phyloP scores from a whole-genome alignment of 108 stramenopile genomes.

The Epithemia pelagica region DNA sequence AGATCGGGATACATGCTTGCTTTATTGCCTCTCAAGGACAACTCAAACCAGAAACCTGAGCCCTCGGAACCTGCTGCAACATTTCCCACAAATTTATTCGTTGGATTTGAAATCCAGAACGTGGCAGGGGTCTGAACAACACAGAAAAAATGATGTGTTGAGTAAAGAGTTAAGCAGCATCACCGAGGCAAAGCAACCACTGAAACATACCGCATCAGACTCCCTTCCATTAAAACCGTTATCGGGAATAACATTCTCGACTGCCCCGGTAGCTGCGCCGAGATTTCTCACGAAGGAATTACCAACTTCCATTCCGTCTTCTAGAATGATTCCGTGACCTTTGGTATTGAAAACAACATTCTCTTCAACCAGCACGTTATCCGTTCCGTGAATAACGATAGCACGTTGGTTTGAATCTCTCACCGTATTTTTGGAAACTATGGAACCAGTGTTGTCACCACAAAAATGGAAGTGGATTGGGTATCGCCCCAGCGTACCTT shows the following conservation, averaged over 20 bases:
- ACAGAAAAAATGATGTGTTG: not conserved
- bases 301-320: constrained; percentile 19
- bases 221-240: not conserved
- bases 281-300: constrained; percentile 13
- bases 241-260: constrained; percentile 1
- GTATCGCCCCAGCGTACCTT: constrained; percentile 32
- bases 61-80: constrained; percentile 25
- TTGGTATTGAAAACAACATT: constrained; percentile 24
- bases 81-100: constrained; percentile 26
- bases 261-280: not conserved
- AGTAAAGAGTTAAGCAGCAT: not conserved
- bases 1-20: not conserved
- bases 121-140: constrained; percentile 1
- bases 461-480: constrained; percentile 36
- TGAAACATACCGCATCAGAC: not conserved
- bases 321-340: constrained; percentile 29
- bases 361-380: constrained; percentile 16
- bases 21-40: constrained; percentile 3
- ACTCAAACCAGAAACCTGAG: constrained; percentile 24
- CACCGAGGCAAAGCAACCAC: not conserved
- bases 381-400: constrained; percentile 34
- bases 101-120: constrained; percentile 35
- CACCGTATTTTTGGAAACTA: constrained; percentile 24
- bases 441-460: constrained; percentile 12
- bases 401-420: constrained; percentile 26